Evolutionary conservation across 179 eudicot species (phyloP), one percentile per base, ranked within the genome.

Genomic region (Spinacia oleracea): DNA sequence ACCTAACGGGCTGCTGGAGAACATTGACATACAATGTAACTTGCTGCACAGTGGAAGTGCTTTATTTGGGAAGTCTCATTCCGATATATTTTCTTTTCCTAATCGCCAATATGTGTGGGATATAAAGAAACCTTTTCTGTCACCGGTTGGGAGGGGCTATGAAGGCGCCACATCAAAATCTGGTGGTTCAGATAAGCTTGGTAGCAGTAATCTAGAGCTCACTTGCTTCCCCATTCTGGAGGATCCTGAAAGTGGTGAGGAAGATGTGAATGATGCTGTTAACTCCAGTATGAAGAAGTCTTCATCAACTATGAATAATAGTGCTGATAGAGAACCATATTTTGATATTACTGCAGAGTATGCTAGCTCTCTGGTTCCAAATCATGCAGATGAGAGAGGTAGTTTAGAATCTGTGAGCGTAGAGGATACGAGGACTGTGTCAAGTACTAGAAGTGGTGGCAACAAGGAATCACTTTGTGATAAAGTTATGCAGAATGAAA

Each of bases 191-290:
- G 92, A 69, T 78, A 90, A 87, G 88, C 78, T 79, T 51, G 80
- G 75, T 51, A 89, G 89, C 86, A 85, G 84, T 70, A 90, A 92
- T 78, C 89, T 94, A 58, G 97, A 91, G 76, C 90, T 91, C 65
- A 88, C 88, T 71, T 94, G 98, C 87, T 94, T 94, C 79, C 91
- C 91, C 53, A 94, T 96, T 81, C 86, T 91, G 83, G 99, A 94
- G 87, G 98, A 94, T 84, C 89, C 94, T 43, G 86, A 86, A 71
- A 77, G 73, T 53, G 83, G 89, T 70, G 98, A 92, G 79, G 98
- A 88, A 83, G 86, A 82, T 81, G 86, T 64, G 67, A 83, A 87
- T 71, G 94, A 85, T 72, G 77, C 32, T 42, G 69, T 34, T 70
- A 51, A 59, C 51, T 51, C 70, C 45, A 51, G 64, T 53, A 31